Evolutionary conservation across 2,329 filamentous ascomycete genomes (phyloP).

Genomic region (Stagonosporopsis tanaceti): DNA sequence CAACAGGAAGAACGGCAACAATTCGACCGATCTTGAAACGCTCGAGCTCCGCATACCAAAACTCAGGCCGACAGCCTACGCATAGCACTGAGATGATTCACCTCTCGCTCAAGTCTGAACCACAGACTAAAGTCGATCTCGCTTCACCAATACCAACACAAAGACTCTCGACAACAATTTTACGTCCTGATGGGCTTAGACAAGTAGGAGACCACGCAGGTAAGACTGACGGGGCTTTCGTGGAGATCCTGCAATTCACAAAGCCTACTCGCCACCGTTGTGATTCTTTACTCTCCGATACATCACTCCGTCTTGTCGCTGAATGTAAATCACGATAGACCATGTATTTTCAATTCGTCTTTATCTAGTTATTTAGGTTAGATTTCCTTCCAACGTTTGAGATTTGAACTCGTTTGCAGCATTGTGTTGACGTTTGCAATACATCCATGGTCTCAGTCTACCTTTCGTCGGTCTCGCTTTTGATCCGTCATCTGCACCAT

Average conservation of each 20-base stretch:
- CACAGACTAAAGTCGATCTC: background rate
- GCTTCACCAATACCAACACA: conserved; percentile 1
- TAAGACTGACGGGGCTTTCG: conserved; percentile 5
- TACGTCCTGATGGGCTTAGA: background rate
- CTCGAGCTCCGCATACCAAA: background rate
- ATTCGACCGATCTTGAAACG: conserved; percentile 8
- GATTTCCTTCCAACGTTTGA: too few relatives aligned
- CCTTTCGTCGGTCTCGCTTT: background rate
- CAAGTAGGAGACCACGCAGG: background rate
- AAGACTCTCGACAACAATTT: background rate
- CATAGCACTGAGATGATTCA: conserved; percentile 3
- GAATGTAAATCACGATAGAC: background rate
- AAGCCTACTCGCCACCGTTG: background rate
- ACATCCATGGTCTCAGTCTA: background rate
- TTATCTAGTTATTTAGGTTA: background rate
- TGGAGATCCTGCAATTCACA: background rate
- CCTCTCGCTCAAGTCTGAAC: background rate
- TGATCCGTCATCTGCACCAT: background rate
- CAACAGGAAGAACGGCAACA: background rate
- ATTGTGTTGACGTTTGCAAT: background rate
- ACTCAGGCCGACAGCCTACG: background rate
- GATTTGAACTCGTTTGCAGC: too few relatives aligned
- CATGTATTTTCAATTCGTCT: too few relatives aligned
- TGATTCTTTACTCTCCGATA: background rate
- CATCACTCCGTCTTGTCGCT: background rate